These are phyloP conservation scores for Barnettozyma sucrosica DNA, from an alignment of 805 yeast genomes.

Conservation along the genomic window DNA sequence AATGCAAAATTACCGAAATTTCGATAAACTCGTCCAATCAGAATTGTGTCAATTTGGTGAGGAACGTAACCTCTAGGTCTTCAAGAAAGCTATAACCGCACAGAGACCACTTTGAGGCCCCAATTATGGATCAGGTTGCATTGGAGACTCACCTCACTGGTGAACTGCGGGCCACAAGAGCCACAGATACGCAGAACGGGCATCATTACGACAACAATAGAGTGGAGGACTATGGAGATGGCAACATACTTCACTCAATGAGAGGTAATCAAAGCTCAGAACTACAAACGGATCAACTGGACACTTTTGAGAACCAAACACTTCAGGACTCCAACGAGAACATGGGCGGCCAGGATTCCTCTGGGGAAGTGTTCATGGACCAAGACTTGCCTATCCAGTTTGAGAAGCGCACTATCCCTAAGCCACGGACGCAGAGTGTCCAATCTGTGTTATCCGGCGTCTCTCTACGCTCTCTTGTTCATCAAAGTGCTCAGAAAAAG, in stretches of 20 bases:
- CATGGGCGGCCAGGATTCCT: not conserved
- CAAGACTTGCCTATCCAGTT: constrained; percentile 62
- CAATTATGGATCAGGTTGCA: not conserved
- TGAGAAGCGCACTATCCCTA: constrained; percentile 59
- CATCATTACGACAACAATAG: not conserved
- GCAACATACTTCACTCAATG: not conserved
- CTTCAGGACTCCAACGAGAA: constrained; percentile 30
- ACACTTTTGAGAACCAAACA: not conserved
- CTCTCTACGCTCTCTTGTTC: constrained; percentile 48
- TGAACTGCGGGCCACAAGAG: not conserved
- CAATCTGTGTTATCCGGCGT: constrained; percentile 48
- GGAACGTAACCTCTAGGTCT: not conserved
- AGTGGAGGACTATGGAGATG: not conserved
- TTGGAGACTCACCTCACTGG: not conserved
- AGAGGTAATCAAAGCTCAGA: not conserved
- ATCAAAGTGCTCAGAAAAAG: constrained; percentile 12
- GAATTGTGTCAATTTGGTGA: constrained; percentile 1
- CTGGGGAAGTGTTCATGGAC: constrained; percentile 43
- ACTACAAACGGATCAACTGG: not conserved
- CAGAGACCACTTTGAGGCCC: not conserved
- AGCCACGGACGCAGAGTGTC: constrained; percentile 33
- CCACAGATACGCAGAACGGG: not conserved
- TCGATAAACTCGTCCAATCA: constrained; percentile 3
- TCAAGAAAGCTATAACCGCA: not conserved
- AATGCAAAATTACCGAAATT: not conserved